phyloP scores from a whole-genome alignment of 352 stramenopile species.

The Phytopythium montanum region DNA sequence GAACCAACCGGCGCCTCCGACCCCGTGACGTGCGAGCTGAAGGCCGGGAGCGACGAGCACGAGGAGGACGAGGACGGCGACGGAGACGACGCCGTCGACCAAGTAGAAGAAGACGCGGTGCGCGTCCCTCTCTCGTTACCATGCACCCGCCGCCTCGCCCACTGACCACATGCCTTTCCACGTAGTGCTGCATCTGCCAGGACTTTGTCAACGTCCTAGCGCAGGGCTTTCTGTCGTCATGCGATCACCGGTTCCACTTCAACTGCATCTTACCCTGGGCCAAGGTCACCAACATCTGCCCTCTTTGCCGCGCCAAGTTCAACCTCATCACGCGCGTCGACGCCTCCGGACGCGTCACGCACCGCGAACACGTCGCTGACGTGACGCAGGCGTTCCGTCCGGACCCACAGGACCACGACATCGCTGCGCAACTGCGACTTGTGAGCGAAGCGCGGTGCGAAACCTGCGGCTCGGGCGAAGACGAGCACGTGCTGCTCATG shows the following conservation, averaged over 20 bases:
- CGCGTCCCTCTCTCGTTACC: not conserved
- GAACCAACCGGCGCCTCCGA: not conserved
- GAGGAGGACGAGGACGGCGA: slow-evolving; percentile 1
- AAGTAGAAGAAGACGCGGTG: slow-evolving; percentile 35
- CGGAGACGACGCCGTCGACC: slow-evolving; percentile 21
- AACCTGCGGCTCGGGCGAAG: slow-evolving; percentile 65
- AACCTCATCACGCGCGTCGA: slow-evolving; percentile 43
- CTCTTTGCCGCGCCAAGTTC: slow-evolving; percentile 79
- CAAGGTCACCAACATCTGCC: slow-evolving; percentile 82
- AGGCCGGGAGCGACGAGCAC: slow-evolving; percentile 13
- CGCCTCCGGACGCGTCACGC: slow-evolving; percentile 26
- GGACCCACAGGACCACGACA: slow-evolving; percentile 57
- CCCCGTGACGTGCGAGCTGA: slow-evolving; percentile 6
- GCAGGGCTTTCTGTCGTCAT: slow-evolving; percentile 55
- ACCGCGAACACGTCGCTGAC: slow-evolving; percentile 38
- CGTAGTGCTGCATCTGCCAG: slow-evolving; percentile 82
- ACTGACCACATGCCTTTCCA: not conserved
- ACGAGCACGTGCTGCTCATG: slow-evolving; percentile 79
- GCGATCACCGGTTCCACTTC: slow-evolving; percentile 84
- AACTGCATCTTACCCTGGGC: slow-evolving; percentile 81
- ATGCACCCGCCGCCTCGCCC: not conserved
- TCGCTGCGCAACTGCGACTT: slow-evolving; percentile 60
- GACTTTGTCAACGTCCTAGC: slow-evolving; percentile 48
- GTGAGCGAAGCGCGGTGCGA: slow-evolving; percentile 73
- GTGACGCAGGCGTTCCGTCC: slow-evolving; percentile 61